Conservation (phyloP, 345 rosid species). For the Cardiospermum halicacabum region DNA sequence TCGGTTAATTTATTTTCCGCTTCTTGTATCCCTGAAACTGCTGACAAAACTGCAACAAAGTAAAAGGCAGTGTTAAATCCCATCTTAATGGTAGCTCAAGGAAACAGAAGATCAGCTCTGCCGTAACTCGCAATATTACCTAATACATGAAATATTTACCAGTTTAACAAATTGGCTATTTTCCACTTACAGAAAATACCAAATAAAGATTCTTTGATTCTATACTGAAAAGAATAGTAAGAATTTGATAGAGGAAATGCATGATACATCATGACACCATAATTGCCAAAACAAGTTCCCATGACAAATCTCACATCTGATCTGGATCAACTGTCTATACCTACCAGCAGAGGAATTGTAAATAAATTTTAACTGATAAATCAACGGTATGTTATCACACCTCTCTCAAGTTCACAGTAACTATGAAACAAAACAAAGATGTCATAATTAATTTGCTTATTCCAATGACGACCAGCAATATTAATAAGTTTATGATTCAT, state of each 20-base stretch:
- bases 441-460: not conserved
- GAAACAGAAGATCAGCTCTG: not conserved
- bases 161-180: not conserved
- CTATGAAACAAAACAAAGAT: not conserved
- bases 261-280: conserved; percentile 3
- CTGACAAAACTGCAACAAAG: conserved; percentile 67
- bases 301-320: not conserved
- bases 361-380: not conserved
- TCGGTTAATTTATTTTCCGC: conserved; percentile 39
- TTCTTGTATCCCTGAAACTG: conserved; percentile 72
- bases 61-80: not conserved
- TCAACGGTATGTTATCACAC: not conserved
- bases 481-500: not conserved
- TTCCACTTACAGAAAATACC: not conserved
- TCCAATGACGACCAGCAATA: not conserved
- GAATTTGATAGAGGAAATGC: not conserved
- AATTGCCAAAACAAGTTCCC: not conserved
- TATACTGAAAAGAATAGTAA: not conserved
- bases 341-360: not conserved
- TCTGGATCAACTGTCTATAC: not conserved
- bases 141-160: not conserved
- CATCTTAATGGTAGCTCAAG: conserved; percentile 3
- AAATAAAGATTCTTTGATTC: not conserved
- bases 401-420: conserved; percentile 7
- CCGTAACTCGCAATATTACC: not conserved